These are phyloP conservation scores for Xylariaceae sp. DNA, from an alignment of 2,329 filamentous ascomycete species.

Conservation along the genomic window DNA sequence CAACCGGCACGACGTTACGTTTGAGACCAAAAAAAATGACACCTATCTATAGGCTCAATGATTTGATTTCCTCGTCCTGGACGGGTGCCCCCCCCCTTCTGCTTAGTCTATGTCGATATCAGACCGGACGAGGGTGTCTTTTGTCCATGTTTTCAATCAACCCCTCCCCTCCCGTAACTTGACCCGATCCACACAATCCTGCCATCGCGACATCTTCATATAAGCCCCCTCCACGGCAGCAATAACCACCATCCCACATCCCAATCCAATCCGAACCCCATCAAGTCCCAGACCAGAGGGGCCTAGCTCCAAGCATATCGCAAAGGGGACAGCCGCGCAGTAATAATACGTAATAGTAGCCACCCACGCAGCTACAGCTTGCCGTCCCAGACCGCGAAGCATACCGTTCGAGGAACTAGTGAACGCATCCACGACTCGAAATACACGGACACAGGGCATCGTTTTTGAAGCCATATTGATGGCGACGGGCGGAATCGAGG, in stretches of 20 bases:
- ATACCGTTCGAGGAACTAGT: conserved; percentile 35
- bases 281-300: conserved; percentile 29
- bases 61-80: too few relatives aligned
- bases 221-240: conserved; percentile 31
- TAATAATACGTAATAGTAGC: conserved; percentile 37
- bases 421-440: conserved; percentile 34
- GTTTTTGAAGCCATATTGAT: conserved; percentile 28
- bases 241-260: conserved; percentile 31
- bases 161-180: conserved; percentile 23
- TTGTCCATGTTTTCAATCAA: not conserved
- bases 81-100: too few relatives aligned
- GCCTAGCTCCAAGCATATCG: conserved; percentile 36
- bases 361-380: conserved; percentile 34
- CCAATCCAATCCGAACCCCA: conserved; percentile 35
- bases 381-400: conserved; percentile 36
- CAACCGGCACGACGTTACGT: too few relatives aligned
- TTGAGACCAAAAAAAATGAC: too few relatives aligned
- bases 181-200: conserved; percentile 31
- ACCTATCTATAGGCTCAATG: too few relatives aligned
- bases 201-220: conserved; percentile 31
- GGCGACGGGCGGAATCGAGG: conserved; percentile 31
- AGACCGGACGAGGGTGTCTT: not conserved
- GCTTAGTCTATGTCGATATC: too few relatives aligned
- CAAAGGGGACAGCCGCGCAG: conserved; percentile 34
- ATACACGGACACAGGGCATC: conserved; percentile 31